Conservation (phyloP, 108 stramenopile genomes). For the Conticribra guillardii region DNA sequence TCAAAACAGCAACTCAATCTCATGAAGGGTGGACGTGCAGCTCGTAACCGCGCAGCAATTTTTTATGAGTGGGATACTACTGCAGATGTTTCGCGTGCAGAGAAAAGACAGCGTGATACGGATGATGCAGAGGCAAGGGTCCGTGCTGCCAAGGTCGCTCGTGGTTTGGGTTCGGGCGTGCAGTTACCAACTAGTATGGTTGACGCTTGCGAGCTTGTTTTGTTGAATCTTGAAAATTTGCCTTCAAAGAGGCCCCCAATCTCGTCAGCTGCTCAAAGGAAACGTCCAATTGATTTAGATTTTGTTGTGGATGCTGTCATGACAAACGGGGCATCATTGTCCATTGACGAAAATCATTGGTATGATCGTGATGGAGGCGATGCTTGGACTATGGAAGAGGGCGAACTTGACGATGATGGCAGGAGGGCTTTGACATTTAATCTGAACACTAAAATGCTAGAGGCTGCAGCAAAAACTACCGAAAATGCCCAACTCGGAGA, state of each 20-base stretch:
- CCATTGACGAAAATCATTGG: conserved; percentile 83
- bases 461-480: conserved; percentile 25
- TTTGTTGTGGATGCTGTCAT: conserved; percentile 83
- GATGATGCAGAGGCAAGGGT: conserved; percentile 86
- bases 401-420: conserved; percentile 28
- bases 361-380: conserved; percentile 85
- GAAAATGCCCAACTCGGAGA: conserved; percentile 34
- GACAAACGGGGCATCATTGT: conserved; percentile 84
- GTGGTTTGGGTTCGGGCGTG: conserved; percentile 88
- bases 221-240: conserved; percentile 74
- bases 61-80: conserved; percentile 88
- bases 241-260: conserved; percentile 65
- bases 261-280: conserved; percentile 46
- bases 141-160: conserved; percentile 77
- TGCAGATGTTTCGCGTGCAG: conserved; percentile 57
- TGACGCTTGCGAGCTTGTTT: conserved; percentile 82
- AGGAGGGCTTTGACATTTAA: conserved; percentile 25
- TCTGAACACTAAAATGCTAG: conserved; percentile 37
- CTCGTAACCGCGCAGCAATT: conserved; percentile 82
- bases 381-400: conserved; percentile 72
- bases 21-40: conserved; percentile 87
- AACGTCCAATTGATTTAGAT: conserved; percentile 65
- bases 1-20: conserved; percentile 76
- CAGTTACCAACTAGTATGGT: conserved; percentile 82
- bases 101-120: conserved; percentile 79